A percentile compares a stretch with the other conserved stretches of the same genome.
These are phyloP conservation scores for Phaeophleospora eucalypticola DNA, from an alignment of 2,329 filamentous ascomycete genomes.

Conservation along the genomic window DNA sequence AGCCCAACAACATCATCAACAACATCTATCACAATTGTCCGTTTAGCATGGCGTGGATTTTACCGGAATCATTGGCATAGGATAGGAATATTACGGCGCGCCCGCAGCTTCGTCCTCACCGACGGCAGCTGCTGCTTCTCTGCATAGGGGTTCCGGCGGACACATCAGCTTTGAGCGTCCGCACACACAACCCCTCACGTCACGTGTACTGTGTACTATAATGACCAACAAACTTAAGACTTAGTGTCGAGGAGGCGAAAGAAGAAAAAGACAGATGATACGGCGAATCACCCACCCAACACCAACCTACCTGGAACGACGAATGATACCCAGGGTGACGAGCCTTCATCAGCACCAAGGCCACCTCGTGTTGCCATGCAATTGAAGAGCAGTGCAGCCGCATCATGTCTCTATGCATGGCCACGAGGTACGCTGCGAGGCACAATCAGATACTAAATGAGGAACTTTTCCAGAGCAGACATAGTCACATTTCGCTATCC, in stretches of 20 bases:
- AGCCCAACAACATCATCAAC: no score
- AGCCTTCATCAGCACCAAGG: no score
- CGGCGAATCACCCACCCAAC: not conserved
- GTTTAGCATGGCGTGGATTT: slow-evolving; percentile 20
- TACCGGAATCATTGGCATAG: slow-evolving; percentile 5
- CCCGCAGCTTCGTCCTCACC: not conserved
- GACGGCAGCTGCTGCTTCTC: slow-evolving; percentile 1
- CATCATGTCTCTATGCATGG: not conserved
- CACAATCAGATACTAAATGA: not conserved
- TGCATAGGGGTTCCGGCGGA: slow-evolving; percentile 2
- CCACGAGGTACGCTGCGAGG: not conserved
- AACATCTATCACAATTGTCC: slow-evolving; percentile 9
- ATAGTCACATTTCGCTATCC: no score
- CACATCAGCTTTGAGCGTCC: slow-evolving; percentile 1
- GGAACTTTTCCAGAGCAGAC: no score
- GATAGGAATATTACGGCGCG: slow-evolving; percentile 3
- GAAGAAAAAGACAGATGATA: not conserved
- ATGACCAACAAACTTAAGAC: slow-evolving; percentile 9
- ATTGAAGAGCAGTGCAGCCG: no score
- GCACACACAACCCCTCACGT: slow-evolving; percentile 7
- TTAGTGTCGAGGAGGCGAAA: not conserved
- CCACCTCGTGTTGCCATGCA: no score
- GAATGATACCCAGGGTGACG: no score
- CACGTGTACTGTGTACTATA: slow-evolving; percentile 18
- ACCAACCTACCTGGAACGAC: no score